These are phyloP conservation scores for Pichia sp. DNA, from an alignment of 1,139 yeast genomes.

Conservation along the genomic window DNA sequence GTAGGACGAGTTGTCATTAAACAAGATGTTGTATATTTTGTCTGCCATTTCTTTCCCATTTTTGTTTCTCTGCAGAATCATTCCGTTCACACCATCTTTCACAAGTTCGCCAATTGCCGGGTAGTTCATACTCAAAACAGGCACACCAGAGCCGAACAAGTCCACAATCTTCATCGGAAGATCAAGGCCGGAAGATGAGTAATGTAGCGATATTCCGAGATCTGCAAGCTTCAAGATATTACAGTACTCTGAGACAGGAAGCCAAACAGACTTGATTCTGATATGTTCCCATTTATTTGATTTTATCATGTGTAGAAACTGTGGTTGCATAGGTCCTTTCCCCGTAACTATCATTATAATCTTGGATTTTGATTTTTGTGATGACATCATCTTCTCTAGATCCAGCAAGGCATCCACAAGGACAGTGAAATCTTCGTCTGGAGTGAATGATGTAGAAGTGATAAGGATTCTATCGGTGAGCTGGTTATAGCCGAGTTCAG, in stretches of 20 bases:
- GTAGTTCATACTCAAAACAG: conserved; percentile 75
- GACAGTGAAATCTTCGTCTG: conserved; percentile 82
- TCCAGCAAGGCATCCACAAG: conserved; percentile 62
- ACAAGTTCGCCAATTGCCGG: conserved; percentile 69
- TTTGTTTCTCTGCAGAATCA: conserved; percentile 36
- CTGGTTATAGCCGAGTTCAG: conserved; percentile 30
- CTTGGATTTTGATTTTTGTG: conserved; percentile 38
- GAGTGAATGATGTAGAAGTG: conserved; percentile 90
- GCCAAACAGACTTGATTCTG: conserved; percentile 66
- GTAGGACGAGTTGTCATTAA: conserved; percentile 24
- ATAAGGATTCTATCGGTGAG: conserved; percentile 58
- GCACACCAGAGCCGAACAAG: conserved; percentile 94
- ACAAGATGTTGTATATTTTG: conserved; percentile 44
- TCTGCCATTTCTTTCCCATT: conserved; percentile 46
- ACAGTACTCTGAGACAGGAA: conserved; percentile 78
- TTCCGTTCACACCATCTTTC: conserved; percentile 42
- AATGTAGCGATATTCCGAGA: conserved; percentile 83
- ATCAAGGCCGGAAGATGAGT: conserved; percentile 89
- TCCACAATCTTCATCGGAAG: conserved; percentile 97
- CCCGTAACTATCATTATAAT: conserved; percentile 80
- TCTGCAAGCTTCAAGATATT: conserved; percentile 71
- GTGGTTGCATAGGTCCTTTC: conserved; percentile 74
- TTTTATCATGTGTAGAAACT: conserved; percentile 46
- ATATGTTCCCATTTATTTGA: conserved; percentile 42
- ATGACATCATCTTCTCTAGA: conserved; percentile 44